Base-by-base conservation (phyloP, 805 yeast genomes). In the Wickerhamiella musiphila region DNA sequence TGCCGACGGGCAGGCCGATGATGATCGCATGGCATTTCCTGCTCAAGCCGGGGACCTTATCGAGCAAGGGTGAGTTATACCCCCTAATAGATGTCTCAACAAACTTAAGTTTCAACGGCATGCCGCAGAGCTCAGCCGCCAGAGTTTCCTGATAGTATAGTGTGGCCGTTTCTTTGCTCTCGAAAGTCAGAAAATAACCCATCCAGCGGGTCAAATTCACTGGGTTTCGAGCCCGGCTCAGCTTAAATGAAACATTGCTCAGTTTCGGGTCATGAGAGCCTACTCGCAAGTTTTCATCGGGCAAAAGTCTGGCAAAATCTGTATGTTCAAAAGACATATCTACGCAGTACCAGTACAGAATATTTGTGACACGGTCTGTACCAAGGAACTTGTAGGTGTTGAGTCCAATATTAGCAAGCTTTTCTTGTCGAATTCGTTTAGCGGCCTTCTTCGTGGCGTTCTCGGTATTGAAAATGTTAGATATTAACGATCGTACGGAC, bases 151-250 rank as follows among this genome's bases (percentile, higher is more conserved):
- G 45, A 49, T 57, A 59, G 47, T 65, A 74, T 3, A 57, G 57
- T 14, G 66, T 57, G 0, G 82, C 79, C 13, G 61, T 63, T 17
- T 58, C 55, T 23, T 49, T 46, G 24, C 55, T 50, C 4, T 56
- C 55, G 44, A 76, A 76, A 5, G 68, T 46, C 22, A 76, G 48
- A 46, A 65, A 74, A 47, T 70, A 71, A 4, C 63, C 58, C 26
- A 66, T 65, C 36, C 59, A 52, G 18, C 66, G 61, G 23, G 52
- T 39, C 16, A 75, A 46, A 12, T 55, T 61, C 2, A 47, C 31
- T 1, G 69, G 65, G 38, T 64, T 56, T 32, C 83, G 48, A 9
- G 66, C 66, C 35, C 70, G 62, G 11, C 68, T 54, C 3, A 65
- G 58, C n/a, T 50, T 49, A 31, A 66, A 57, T 18, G 47, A 53